Percentiles rank a stretch among this genome's conserved stretches.
phyloP scores from a whole-genome alignment of 305 asterid genomes.

The Coffea humblotiana region DNA sequence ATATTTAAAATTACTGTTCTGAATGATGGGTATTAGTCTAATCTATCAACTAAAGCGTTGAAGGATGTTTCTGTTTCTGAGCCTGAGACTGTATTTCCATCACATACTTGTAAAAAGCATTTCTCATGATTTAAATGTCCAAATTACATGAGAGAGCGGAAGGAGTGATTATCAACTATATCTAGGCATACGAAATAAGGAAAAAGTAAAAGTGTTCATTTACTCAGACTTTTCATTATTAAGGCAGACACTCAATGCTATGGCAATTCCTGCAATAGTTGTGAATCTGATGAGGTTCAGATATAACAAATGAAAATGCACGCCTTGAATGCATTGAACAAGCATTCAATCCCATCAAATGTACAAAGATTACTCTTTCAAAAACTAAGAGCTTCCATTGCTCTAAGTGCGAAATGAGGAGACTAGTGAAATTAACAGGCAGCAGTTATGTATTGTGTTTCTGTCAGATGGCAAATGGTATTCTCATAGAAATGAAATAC shows the following conservation, averaged over 20 bases:
- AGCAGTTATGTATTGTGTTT: not conserved
- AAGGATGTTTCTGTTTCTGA: not conserved
- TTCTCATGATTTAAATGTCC: not conserved
- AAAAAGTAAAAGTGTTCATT: not conserved
- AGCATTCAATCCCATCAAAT: not conserved
- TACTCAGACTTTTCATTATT: not conserved
- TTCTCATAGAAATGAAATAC: not conserved
- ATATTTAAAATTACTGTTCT: not conserved
- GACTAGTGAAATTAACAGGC: not conserved
- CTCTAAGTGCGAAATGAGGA: not conserved
- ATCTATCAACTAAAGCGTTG: not conserved
- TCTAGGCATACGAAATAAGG: not conserved
- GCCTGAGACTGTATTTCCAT: not conserved
- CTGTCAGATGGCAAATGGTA: not conserved
- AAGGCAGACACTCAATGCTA: not conserved
- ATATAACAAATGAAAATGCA: not conserved
- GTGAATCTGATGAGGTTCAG: not conserved
- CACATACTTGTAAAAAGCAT: no score
- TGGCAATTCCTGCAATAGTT: not conserved
- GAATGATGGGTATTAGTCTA: no score
- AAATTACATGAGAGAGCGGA: not conserved
- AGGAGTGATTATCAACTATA: not conserved
- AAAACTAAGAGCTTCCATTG: not conserved
- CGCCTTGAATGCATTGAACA: not conserved
- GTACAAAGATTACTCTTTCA: not conserved